Evolutionary conservation across 2,329 filamentous ascomycete species (phyloP), one percentile per base, ranked within the genome.

Genomic region (Cladosporium colombiae): DNA sequence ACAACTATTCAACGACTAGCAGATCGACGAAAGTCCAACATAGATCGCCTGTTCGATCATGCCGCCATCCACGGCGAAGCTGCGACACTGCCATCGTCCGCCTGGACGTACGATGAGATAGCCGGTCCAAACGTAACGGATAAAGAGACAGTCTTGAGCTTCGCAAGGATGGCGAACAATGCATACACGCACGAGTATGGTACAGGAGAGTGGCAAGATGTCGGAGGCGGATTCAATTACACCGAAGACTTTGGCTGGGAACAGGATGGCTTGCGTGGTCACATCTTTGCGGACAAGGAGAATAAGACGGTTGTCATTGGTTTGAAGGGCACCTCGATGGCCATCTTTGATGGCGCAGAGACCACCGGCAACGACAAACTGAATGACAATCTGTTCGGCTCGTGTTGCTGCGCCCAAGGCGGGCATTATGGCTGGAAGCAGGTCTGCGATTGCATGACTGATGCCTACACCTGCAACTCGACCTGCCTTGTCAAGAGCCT

Each of bases 351-450:
- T 76, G 94, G 94, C 18, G 91, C 93, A 35, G 93, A 92, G 58
- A 97, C 93, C 1, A 97, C 93, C 0, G 96, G 92, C 29, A 96
- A 96, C 70, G 94, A 98, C 80, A 97, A 97, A 80, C 83, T 92
- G 73, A 98, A 97, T 76, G 94, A 98, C 79, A 98, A 98, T 75
- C 83, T 98, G n/a, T 96, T 96, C 78, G 97, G 97, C 81, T 95
- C 93, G 76, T 98, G 93, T 79, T 98, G 94, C 78, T 98, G 93
- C 78, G 94, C 88, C 4, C 92, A 96, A 78, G 93, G 95, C 72
- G 92, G 92, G 0, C 91, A 92, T 70, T 93, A 90, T 80, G 88
- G 93, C 18, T 97, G 92, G 89, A 88, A 91, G 66, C 90, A 96
- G 76, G 92, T 96, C 64, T 98, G 93, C 78, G 90, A 96, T 77